Conservation (phyloP, 345 rosid genomes). For the Ricinus communis region DNA sequence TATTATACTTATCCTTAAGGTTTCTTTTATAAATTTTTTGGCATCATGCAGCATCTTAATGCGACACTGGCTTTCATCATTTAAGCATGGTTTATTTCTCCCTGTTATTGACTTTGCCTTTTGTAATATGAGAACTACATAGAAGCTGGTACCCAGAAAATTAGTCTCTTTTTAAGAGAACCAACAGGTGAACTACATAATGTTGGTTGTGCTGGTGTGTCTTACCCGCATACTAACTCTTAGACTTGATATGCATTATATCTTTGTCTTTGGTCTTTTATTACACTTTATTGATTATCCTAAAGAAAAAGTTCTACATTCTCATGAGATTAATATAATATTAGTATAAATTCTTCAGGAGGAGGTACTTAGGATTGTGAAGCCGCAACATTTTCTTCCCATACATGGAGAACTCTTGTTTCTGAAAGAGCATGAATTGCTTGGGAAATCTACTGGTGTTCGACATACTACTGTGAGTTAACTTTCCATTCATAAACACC, state of each 20-base stretch:
- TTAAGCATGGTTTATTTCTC: background rate
- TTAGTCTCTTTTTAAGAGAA: background rate
- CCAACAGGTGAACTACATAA: background rate
- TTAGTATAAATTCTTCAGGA: slow-evolving; percentile 53
- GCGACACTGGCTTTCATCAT: background rate
- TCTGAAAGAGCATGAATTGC: slow-evolving; percentile 94
- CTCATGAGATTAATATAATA: slow-evolving; percentile 8
- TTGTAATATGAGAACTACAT: background rate
- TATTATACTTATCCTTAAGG: slow-evolving; percentile 13
- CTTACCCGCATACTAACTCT: background rate
- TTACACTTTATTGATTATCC: background rate
- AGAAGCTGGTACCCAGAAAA: background rate
- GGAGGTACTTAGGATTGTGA: slow-evolving; percentile 90
- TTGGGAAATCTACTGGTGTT: slow-evolving; percentile 91
- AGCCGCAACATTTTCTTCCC: slow-evolving; percentile 98
- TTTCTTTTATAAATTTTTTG: background rate
- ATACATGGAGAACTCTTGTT: slow-evolving; percentile 97
- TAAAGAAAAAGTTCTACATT: background rate
- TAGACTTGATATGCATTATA: background rate
- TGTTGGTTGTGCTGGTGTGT: background rate
- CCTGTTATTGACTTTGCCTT: background rate
- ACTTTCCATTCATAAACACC: slow-evolving; percentile 7
- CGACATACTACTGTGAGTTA: slow-evolving; percentile 84
- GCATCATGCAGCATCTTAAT: background rate
- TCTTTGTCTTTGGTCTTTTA: background rate